Evolutionary conservation across 106 monocot genomes (phyloP).

Genomic region (Dioscorea zingiberensis): DNA sequence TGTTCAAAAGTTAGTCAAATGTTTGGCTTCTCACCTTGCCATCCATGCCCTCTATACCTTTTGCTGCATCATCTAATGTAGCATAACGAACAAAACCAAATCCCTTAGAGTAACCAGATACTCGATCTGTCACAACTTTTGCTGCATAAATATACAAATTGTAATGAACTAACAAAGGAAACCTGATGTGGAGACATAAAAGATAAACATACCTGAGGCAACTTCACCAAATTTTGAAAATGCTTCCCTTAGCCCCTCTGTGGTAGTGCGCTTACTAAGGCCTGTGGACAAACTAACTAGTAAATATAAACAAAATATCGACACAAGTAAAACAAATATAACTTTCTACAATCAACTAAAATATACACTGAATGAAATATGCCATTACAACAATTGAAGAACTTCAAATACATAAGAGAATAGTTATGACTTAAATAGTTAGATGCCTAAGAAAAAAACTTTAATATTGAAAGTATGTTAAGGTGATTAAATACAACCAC

Average conservation of each 20-base stretch:
- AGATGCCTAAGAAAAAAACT: too few relatives aligned
- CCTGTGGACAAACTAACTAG: constrained; percentile 14
- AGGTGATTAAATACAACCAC: too few relatives aligned
- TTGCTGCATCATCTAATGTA: constrained; percentile 42
- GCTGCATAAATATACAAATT: constrained; percentile 32
- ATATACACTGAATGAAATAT: too few relatives aligned
- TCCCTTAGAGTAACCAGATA: constrained; percentile 67
- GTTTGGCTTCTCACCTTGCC: constrained; percentile 37
- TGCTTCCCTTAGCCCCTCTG: constrained; percentile 58
- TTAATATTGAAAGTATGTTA: too few relatives aligned
- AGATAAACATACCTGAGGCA: constrained; percentile 26
- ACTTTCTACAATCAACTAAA: too few relatives aligned
- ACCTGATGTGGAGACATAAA: background rate
- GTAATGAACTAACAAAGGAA: background rate
- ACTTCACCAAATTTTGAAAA: constrained; percentile 65
- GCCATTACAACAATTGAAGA: too few relatives aligned
- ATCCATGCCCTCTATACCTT: constrained; percentile 77
- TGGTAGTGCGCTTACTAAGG: constrained; percentile 66
- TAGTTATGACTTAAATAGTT: too few relatives aligned
- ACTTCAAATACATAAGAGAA: too few relatives aligned
- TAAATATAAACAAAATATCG: background rate
- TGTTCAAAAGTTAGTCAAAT: too few relatives aligned
- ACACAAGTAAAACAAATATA: too few relatives aligned
- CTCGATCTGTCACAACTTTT: constrained; percentile 64
- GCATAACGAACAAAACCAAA: constrained; percentile 74